A percentile compares a stretch with the other conserved stretches of the same genome.
phyloP scores from a whole-genome alignment of 768 basidiomycete species.

The Aureoboletus auriporus region DNA sequence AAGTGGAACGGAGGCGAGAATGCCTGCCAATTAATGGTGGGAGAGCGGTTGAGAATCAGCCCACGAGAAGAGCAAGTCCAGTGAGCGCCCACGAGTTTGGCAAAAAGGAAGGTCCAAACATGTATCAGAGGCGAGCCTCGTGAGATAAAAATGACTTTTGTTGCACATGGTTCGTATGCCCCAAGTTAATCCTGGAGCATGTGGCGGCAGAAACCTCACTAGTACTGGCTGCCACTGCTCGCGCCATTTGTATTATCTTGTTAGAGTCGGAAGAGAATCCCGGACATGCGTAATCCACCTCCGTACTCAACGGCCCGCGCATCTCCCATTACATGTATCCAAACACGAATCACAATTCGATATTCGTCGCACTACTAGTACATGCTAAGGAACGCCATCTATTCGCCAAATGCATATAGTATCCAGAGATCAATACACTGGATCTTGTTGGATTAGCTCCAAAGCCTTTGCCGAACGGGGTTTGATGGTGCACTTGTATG shows the following conservation, averaged over 20 bases:
- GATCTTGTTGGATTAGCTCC: slow-evolving; percentile 48
- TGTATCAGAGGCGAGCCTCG: no score
- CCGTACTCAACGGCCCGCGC: neutral
- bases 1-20: no score
- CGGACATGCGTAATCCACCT: neutral
- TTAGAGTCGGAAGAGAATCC: slow-evolving; percentile 7
- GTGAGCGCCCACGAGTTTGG: no score
- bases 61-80: no score
- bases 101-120: no score
- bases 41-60: no score
- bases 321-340: neutral
- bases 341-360: slow-evolving; percentile 21
- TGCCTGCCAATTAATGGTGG: no score
- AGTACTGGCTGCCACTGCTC: slow-evolving; percentile 33
- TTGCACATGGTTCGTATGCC: no score
- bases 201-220: slow-evolving; percentile 47
- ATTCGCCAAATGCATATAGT: no score
- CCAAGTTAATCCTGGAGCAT: slow-evolving; percentile 61
- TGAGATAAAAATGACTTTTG: no score
- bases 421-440: neutral
- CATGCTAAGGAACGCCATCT: no score
- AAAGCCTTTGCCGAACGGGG: slow-evolving; percentile 58
- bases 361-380: no score
- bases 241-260: slow-evolving; percentile 44
- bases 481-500: slow-evolving; percentile 56